phyloP scores from a whole-genome alignment of 2,329 filamentous ascomycete species.

The Penicillium sp. region DNA sequence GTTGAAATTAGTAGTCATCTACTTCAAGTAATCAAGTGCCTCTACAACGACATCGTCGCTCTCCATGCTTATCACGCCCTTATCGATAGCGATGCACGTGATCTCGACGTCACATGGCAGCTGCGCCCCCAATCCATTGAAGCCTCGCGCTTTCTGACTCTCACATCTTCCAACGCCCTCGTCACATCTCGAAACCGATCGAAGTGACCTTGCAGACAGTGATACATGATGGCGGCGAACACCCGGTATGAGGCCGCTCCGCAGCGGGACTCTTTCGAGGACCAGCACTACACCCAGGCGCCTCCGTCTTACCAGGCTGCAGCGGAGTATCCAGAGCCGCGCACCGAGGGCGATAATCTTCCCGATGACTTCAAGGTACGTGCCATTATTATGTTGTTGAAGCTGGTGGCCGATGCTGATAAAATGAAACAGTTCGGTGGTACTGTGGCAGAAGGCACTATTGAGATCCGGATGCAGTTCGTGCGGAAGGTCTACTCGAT shows the following conservation, averaged over 20 bases:
- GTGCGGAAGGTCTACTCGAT: conserved; percentile 97
- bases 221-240: conserved; percentile 64
- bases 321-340: conserved; percentile 56
- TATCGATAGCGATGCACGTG: conserved; percentile 13
- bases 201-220: not conserved
- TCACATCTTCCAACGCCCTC: not conserved
- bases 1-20: not conserved
- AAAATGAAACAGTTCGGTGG: conserved; percentile 70
- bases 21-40: conserved; percentile 3
- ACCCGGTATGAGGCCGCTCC: conserved; percentile 81
- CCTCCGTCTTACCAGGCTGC: conserved; percentile 76
- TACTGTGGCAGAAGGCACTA: conserved; percentile 84
- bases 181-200: not conserved
- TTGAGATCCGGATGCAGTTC: conserved; percentile 96
- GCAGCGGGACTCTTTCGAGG: conserved; percentile 81
- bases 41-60: no score
- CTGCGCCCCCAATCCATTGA: conserved; percentile 7
- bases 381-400: not conserved
- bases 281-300: conserved; percentile 66
- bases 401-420: conserved; percentile 10
- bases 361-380: conserved; percentile 93
- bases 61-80: no score
- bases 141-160: conserved; percentile 6
- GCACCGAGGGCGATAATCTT: conserved; percentile 82
- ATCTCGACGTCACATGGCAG: conserved; percentile 19